A percentile compares a stretch with the other conserved stretches of the same genome.
These are phyloP conservation scores for Aethionema arabicum DNA, from an alignment of 345 rosid genomes.

Conservation along the genomic window DNA sequence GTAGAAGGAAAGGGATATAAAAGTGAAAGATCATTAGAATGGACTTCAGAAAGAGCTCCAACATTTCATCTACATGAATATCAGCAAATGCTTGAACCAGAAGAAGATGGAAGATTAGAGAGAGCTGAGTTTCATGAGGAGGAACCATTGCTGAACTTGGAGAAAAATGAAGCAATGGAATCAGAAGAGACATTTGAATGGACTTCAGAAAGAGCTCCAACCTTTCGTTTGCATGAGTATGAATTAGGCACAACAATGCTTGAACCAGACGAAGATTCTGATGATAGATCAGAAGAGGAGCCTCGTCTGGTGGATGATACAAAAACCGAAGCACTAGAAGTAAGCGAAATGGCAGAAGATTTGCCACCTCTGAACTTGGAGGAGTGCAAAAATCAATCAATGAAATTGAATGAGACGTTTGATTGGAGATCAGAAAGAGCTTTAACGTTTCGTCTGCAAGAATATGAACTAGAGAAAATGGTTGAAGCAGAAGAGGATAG, in stretches of 20 bases:
- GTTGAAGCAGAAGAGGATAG: conserved; percentile 9
- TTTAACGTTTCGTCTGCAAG: conserved; percentile 24
- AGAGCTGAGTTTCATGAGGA: too few relatives aligned
- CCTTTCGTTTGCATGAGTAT: conserved; percentile 27
- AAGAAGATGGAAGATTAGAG: too few relatives aligned
- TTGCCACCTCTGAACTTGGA: conserved; percentile 14
- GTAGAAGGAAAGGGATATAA: conserved; percentile 4
- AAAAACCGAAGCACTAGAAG: conserved; percentile 1
- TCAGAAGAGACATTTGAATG: conserved; percentile 18
- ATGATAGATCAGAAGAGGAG: conserved; percentile 21
- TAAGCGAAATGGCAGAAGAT: conserved; percentile 4
- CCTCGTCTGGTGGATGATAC: conserved; percentile 21
- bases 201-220: conserved; percentile 24
- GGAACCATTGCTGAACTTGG: too few relatives aligned
- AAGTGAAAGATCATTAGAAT: conserved; percentile 22
- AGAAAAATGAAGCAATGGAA: too few relatives aligned
- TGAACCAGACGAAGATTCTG: conserved; percentile 15
- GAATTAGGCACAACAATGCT: conserved; percentile 15
- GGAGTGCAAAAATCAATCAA: conserved; percentile 4
- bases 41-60: conserved; percentile 31
- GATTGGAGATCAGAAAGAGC: conserved; percentile 27
- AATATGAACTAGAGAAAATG: conserved; percentile 17
- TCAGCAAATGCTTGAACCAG: neutral
- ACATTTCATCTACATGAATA: neutral
- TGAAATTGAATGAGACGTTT: conserved; percentile 23